Conservation (phyloP, 2,329 filamentous ascomycete genomes). For the Ophiognomonia clavigignenti-juglandacearum region DNA sequence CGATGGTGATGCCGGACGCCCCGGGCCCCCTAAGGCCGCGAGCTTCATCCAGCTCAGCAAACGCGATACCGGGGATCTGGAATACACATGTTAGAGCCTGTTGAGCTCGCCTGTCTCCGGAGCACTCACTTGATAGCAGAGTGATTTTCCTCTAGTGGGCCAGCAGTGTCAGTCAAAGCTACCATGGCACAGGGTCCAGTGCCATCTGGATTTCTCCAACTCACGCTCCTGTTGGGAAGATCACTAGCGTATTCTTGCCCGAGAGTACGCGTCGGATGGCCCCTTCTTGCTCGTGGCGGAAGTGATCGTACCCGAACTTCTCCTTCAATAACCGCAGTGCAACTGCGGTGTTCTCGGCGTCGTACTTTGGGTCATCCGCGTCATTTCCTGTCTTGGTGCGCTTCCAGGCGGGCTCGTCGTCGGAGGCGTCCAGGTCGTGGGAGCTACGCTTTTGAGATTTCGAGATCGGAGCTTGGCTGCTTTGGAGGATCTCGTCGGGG, state of each 20-base stretch:
- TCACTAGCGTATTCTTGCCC: constrained; percentile 36
- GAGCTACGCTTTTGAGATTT: not conserved
- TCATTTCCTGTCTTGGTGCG: not conserved
- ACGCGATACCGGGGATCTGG: constrained; percentile 43
- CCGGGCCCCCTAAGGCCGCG: constrained; percentile 22
- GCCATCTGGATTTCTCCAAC: too few relatives aligned
- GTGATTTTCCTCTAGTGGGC: too few relatives aligned
- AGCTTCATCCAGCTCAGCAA: constrained; percentile 35
- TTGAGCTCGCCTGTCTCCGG: not conserved
- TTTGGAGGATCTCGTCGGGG: constrained; percentile 8
- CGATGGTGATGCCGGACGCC: constrained; percentile 46
- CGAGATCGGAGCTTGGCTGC: constrained; percentile 9
- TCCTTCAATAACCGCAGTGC: constrained; percentile 28
- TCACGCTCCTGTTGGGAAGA: constrained; percentile 44
- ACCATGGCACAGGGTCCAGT: too few relatives aligned
- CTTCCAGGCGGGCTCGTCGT: not conserved
- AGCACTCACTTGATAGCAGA: constrained; percentile 40
- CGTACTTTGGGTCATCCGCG: not conserved
- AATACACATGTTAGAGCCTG: too few relatives aligned
- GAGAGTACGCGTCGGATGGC: constrained; percentile 33
- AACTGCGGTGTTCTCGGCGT: constrained; percentile 9
- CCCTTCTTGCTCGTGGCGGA: constrained; percentile 40
- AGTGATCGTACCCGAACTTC: constrained; percentile 34
- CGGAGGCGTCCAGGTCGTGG: not conserved
- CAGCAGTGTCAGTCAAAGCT: too few relatives aligned